Conservation (phyloP, 1,139 yeast species). For the Candida sojae region DNA sequence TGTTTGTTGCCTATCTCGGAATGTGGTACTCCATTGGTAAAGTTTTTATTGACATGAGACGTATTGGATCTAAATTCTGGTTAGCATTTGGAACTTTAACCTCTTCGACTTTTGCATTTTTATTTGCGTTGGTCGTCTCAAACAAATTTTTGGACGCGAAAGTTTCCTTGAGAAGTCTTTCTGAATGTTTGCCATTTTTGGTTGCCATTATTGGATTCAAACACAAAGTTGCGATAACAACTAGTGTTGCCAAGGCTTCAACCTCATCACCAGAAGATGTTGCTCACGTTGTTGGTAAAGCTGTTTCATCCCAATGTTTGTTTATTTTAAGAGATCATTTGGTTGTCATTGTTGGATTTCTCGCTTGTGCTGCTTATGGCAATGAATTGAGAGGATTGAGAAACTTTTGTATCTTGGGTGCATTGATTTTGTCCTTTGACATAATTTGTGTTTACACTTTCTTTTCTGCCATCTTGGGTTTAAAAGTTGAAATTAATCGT, state of each 20-base stretch:
- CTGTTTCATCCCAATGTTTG: constrained; percentile 68
- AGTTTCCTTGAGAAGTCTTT: constrained; percentile 73
- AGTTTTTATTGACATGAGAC: constrained; percentile 78
- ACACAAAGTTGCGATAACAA: constrained; percentile 77
- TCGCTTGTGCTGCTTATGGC: constrained; percentile 69
- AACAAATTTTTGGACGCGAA: constrained; percentile 53
- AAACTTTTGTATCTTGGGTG: constrained; percentile 80
- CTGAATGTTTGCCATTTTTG: constrained; percentile 92
- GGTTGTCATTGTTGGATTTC: constrained; percentile 72
- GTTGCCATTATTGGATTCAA: constrained; percentile 94
- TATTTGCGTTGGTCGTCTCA: constrained; percentile 76
- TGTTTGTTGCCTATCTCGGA: constrained; percentile 81
- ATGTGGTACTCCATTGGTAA: constrained; percentile 86
- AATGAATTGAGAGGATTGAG: constrained; percentile 72
- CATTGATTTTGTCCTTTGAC: constrained; percentile 74
- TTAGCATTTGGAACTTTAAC: constrained; percentile 79
- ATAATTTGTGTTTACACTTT: constrained; percentile 77
- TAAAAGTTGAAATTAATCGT: constrained; percentile 86
- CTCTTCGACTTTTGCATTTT: constrained; percentile 83
- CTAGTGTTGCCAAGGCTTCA: constrained; percentile 54
- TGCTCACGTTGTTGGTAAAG: constrained; percentile 50
- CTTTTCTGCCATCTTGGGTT: constrained; percentile 80
- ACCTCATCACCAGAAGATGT: constrained; percentile 40
- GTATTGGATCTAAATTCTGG: constrained; percentile 86
- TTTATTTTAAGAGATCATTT: constrained; percentile 78